Base-by-base conservation (phyloP, 352 stramenopile species). In the Pythium aristosporum region DNA sequence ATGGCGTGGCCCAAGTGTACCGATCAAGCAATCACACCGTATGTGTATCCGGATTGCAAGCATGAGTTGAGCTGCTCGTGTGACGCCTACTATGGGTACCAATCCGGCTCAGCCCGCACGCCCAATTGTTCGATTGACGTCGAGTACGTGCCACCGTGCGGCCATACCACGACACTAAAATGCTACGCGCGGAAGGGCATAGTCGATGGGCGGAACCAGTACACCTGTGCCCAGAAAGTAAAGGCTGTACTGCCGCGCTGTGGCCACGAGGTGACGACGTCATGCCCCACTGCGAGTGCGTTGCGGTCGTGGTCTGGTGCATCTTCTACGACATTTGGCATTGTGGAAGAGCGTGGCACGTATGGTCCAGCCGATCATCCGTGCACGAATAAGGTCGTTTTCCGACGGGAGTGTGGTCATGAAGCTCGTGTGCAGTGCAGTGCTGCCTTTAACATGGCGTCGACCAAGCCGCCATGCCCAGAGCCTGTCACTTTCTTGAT, bases 331-430 rank as follows among this genome's bases (percentile, higher is more conserved):
- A 81, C 67, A 4, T 66, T 82, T 21, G 70, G 69, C 11, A 30
- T 85, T 20, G 77, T 96, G 18, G 41, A 75, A 48, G 87, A 96
- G 67, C 76, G 84, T 13, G 49, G 72, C 16, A 39, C 32, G 2
- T 96, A 92, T 53, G 88, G 85, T 1, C 50, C 73, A 23, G 81
- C 89, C 54, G 88, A 95, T 50, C 78, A 91, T 48, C 76, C 73
- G 25, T 96, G 88, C 59, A 76, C 71, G 12, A 64, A 77, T 43
- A 63, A 37, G 11, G 79, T 92, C 1, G 85, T 54, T 18, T 92
- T 96, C 68, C 65, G 80, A 37, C 73, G 82, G 12, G 67, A 39
- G 5, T 96, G 87, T 56, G 82, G 83, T 0, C 87, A 96, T 32
- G 67, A 76, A 46, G 70, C 78, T 39, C 69, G 50, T 11, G 59